phyloP scores from a whole-genome alignment of 2,329 filamentous ascomycete genomes.

The Eurotiales sp. region DNA sequence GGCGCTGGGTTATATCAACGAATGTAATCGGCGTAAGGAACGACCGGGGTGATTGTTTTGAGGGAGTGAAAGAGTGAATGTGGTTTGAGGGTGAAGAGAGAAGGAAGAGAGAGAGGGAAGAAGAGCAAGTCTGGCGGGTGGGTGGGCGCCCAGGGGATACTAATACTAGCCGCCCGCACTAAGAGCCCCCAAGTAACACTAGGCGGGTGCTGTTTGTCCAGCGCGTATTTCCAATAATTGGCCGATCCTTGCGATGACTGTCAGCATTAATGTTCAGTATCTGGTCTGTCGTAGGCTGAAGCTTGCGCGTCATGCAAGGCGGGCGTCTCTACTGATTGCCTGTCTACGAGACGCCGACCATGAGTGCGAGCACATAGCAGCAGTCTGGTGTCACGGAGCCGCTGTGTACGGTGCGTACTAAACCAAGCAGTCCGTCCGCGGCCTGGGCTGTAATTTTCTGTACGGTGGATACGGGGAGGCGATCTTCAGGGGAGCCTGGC shows the following conservation, averaged over 20 bases:
- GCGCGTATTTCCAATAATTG: background rate
- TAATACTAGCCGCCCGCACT: background rate
- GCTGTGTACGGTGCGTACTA: too few species aligned
- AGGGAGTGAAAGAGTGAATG: conserved; percentile 6
- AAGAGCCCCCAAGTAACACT: too few species aligned
- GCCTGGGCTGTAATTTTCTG: background rate
- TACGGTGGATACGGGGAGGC: background rate
- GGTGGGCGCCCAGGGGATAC: background rate
- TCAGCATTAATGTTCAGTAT: background rate
- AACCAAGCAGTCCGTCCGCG: background rate
- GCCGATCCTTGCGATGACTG: background rate
- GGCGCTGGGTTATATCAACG: conserved; percentile 1
- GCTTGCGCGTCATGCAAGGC: too few species aligned
- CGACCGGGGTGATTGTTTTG: conserved; percentile 12
- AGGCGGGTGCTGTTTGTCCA: too few species aligned
- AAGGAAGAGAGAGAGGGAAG: background rate
- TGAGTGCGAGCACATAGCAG: too few species aligned
- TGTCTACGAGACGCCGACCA: too few species aligned
- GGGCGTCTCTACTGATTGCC: too few species aligned
- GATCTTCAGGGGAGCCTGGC: conserved; percentile 2
- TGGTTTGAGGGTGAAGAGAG: background rate
- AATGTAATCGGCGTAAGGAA: conserved; percentile 16
- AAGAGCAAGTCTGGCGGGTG: conserved; percentile 1
- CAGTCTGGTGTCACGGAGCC: too few species aligned
- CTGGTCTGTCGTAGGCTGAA: too few species aligned